A percentile compares a stretch with the other conserved stretches of the same genome.
Evolutionary conservation across 225 moss, liverwort and hornwort species (phyloP).

Genomic region (Ulota crispa): DNA sequence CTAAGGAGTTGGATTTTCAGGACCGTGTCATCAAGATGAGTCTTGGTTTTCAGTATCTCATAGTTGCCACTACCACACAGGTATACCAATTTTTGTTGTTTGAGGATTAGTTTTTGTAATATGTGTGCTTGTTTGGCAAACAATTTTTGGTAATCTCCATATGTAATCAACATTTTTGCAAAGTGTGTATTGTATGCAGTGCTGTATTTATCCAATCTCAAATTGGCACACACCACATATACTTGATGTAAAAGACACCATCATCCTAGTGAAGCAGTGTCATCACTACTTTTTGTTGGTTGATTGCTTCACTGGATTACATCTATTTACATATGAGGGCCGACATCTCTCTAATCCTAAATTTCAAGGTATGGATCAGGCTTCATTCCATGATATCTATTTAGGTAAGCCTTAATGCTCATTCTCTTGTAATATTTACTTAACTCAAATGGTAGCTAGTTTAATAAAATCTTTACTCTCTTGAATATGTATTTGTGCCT

Average conservation of each 20-base stretch:
- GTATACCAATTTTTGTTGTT: slow-evolving; percentile 19
- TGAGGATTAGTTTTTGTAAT: background rate
- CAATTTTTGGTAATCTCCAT: background rate
- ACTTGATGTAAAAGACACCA: slow-evolving; percentile 72
- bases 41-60: slow-evolving; percentile 70
- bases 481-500: background rate
- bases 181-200: slow-evolving; percentile 35
- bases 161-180: background rate
- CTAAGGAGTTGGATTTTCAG: slow-evolving; percentile 56
- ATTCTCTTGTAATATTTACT: background rate
- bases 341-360: slow-evolving; percentile 74
- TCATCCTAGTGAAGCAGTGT: slow-evolving; percentile 78
- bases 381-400: background rate
- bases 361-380: slow-evolving; percentile 57
- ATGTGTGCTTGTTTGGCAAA: background rate
- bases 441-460: background rate
- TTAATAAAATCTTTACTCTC: background rate
- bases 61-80: slow-evolving; percentile 73
- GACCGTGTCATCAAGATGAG: slow-evolving; percentile 82
- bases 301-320: slow-evolving; percentile 74
- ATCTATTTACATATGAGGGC: slow-evolving; percentile 80
- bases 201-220: slow-evolving; percentile 65
- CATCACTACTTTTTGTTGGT: slow-evolving; percentile 66
- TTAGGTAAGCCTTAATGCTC: background rate
- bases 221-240: slow-evolving; percentile 82